phyloP scores from a whole-genome alignment of 805 yeast species.

The Diddensiella caesifluorescens region DNA sequence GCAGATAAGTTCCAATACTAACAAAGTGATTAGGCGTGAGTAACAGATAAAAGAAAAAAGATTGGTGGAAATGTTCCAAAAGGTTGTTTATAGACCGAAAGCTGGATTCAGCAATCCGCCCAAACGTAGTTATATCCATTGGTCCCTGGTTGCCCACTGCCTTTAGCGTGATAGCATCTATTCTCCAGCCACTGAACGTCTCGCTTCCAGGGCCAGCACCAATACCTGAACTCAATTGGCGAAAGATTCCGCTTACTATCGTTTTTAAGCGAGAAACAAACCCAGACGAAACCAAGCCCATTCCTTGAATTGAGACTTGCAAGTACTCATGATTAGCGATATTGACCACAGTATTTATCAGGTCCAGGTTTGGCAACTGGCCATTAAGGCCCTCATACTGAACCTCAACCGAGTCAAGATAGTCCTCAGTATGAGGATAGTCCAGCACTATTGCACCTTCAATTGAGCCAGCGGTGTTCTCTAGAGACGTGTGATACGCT shows the following conservation, averaged over 20 bases:
- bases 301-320: slow-evolving; percentile 58
- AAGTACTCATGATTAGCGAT: slow-evolving; percentile 74
- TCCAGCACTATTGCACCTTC: slow-evolving; percentile 88
- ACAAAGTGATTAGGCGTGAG: slow-evolving; percentile 76
- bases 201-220: slow-evolving; percentile 66
- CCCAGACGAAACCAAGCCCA: slow-evolving; percentile 26
- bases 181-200: slow-evolving; percentile 93
- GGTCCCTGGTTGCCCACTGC: slow-evolving; percentile 58
- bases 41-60: slow-evolving; percentile 86
- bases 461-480: slow-evolving; percentile 86
- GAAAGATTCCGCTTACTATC: slow-evolving; percentile 58
- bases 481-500: slow-evolving; percentile 82
- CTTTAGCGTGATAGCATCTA: slow-evolving; percentile 77
- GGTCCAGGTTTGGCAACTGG: slow-evolving; percentile 88
- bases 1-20: slow-evolving; percentile 89
- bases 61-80: slow-evolving; percentile 93
- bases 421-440: slow-evolving; percentile 57
- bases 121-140: slow-evolving; percentile 83
- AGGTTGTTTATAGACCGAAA: slow-evolving; percentile 87
- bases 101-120: slow-evolving; percentile 81
- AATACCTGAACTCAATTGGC: slow-evolving; percentile 68
- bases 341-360: slow-evolving; percentile 74
- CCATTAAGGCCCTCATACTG: slow-evolving; percentile 89
- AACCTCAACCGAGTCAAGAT: slow-evolving; percentile 68
- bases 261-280: slow-evolving; percentile 49